Conservation (phyloP, 208 protist genomes). For the Acanthamoeba healyi region DNA sequence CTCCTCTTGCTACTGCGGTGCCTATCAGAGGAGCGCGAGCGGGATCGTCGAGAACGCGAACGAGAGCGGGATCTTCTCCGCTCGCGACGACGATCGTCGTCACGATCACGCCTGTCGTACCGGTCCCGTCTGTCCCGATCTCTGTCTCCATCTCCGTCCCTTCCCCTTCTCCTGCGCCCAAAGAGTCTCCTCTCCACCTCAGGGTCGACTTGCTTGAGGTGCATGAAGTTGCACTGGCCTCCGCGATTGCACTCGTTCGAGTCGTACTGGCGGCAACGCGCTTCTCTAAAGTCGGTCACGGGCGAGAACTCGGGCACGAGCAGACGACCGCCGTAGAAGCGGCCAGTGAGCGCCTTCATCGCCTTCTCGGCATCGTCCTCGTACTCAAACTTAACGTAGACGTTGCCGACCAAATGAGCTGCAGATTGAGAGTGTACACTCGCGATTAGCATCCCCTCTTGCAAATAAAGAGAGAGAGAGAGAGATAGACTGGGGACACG, state of each 20-base stretch:
- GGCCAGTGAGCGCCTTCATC: slow-evolving; percentile 81
- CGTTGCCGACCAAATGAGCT: slow-evolving; percentile 90
- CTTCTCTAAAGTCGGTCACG: slow-evolving; percentile 90
- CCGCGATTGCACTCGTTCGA: slow-evolving; percentile 82
- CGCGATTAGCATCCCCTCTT: no score
- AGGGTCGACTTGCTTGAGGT: slow-evolving; percentile 75
- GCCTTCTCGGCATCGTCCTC: slow-evolving; percentile 84
- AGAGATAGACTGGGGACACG: not conserved
- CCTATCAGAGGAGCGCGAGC: slow-evolving; percentile 7
- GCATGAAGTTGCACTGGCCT: slow-evolving; percentile 90
- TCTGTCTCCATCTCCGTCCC: no score
- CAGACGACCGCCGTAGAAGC: slow-evolving; percentile 86
- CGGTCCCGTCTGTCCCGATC: no score
- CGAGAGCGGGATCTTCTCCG: not conserved
- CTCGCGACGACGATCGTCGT: slow-evolving; percentile 27
- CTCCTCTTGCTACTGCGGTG: slow-evolving; percentile 9
- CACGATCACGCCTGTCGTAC: not conserved
- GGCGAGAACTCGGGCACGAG: slow-evolving; percentile 88
- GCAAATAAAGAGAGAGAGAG: not conserved
- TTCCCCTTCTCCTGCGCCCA: slow-evolving; percentile 41
- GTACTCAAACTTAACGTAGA: slow-evolving; percentile 88
- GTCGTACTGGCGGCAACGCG: slow-evolving; percentile 87
- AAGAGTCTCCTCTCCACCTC: slow-evolving; percentile 16
- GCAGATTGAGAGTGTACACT: no score
- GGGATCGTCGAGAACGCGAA: not conserved